phyloP scores from a whole-genome alignment of 2,329 filamentous ascomycete genomes.

The Stagonosporopsis rhizophila region DNA sequence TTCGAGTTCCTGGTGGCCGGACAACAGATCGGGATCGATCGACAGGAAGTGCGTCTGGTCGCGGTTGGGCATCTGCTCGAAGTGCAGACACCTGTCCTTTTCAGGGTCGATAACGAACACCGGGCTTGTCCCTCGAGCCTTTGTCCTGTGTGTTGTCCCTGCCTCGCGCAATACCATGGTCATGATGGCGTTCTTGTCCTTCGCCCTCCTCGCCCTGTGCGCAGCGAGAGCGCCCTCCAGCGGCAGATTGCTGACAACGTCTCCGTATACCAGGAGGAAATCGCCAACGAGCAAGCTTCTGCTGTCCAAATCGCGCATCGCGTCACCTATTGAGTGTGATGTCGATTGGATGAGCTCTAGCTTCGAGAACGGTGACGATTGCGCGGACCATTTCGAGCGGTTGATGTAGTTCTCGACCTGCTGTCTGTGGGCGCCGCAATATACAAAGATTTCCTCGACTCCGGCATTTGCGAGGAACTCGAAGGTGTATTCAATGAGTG shows the following conservation, averaged over 20 bases:
- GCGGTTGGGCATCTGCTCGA: slow-evolving; percentile 84
- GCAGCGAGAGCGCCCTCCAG: slow-evolving; percentile 80
- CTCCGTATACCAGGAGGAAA: slow-evolving; percentile 91
- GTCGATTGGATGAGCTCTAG: slow-evolving; percentile 88
- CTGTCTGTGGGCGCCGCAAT: slow-evolving; percentile 86
- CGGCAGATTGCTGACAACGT: slow-evolving; percentile 87
- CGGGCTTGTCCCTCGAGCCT: slow-evolving; percentile 75
- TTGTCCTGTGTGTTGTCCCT: slow-evolving; percentile 76
- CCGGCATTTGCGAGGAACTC: slow-evolving; percentile 95
- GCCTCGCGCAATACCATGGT: slow-evolving; percentile 88
- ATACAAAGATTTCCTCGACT: slow-evolving; percentile 92
- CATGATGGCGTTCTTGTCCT: slow-evolving; percentile 96
- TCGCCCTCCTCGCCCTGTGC: slow-evolving; percentile 80
- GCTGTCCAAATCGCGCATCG: slow-evolving; percentile 90
- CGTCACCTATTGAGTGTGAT: slow-evolving; percentile 87
- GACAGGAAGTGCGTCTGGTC: slow-evolving; percentile 70
- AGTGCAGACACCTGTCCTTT: slow-evolving; percentile 85
- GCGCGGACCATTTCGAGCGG: slow-evolving; percentile 74
- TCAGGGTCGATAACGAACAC: slow-evolving; percentile 86
- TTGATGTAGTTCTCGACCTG: slow-evolving; percentile 86
- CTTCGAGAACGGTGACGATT: slow-evolving; percentile 79
- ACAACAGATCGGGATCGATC: slow-evolving; percentile 81
- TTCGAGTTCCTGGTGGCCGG: slow-evolving; percentile 76
- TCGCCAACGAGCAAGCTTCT: slow-evolving; percentile 85
- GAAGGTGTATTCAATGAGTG: slow-evolving; percentile 95